Conservation (phyloP, 2,329 filamentous ascomycete genomes). For the Penicillium sp. region DNA sequence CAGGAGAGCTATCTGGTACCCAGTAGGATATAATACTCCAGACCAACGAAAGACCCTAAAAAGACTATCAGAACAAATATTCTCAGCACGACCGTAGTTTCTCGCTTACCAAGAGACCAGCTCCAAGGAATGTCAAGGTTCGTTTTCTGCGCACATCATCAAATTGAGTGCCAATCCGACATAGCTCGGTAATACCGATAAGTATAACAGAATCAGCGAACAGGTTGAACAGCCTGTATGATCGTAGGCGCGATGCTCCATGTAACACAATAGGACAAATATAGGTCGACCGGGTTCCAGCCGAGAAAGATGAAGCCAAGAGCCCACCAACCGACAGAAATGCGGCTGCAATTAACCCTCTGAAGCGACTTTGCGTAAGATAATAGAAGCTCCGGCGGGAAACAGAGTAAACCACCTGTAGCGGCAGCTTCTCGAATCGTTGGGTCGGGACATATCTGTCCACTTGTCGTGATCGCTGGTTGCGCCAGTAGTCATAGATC, state of each 20-base stretch:
- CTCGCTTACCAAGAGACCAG: constrained; percentile 30
- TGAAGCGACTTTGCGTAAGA: constrained; percentile 34
- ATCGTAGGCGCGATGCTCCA: constrained; percentile 34
- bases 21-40: constrained; percentile 37
- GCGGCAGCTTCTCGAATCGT: constrained; percentile 15
- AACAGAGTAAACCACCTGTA: constrained; percentile 21
- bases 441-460: constrained; percentile 24
- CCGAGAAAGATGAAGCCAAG: constrained; percentile 34
- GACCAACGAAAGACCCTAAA: constrained; percentile 36
- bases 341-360: constrained; percentile 40
- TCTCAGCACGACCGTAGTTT: not conserved
- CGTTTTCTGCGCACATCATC: constrained; percentile 27
- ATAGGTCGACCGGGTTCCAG: constrained; percentile 46
- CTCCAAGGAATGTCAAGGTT: constrained; percentile 28
- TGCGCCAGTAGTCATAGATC: constrained; percentile 42
- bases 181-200: constrained; percentile 33
- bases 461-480: constrained; percentile 24
- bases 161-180: constrained; percentile 17
- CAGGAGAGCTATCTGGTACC: constrained; percentile 36
- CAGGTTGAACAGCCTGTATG: constrained; percentile 38
- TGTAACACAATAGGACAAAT: constrained; percentile 47
- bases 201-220: constrained; percentile 45
- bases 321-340: constrained; percentile 42
- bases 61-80: constrained; percentile 5
- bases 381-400: constrained; percentile 32